Percentiles rank a stretch among this genome's conserved stretches.
These are phyloP conservation scores for Epichloe amarillans DNA, from an alignment of 2,329 filamentous ascomycete species.

Conservation along the genomic window DNA sequence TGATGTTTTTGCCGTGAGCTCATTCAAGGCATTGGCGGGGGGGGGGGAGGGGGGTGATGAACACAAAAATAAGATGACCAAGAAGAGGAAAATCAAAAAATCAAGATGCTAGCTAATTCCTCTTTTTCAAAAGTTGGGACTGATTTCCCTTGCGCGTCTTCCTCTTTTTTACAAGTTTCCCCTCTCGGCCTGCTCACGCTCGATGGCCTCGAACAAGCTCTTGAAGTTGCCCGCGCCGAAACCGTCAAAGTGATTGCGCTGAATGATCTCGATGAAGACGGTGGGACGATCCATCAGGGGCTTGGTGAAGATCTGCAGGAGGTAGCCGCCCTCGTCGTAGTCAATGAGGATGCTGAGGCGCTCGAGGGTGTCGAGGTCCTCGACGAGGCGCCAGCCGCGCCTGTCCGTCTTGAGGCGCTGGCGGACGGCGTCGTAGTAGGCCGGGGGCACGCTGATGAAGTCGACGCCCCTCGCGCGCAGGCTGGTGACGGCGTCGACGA, in stretches of 20 bases:
- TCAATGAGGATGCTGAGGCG: constrained; percentile 80
- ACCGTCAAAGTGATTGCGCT: constrained; percentile 77
- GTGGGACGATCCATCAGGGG: constrained; percentile 89
- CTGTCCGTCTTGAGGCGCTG: constrained; percentile 53
- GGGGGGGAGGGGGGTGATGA: not conserved
- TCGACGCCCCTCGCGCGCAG: constrained; percentile 79
- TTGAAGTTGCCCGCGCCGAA: constrained; percentile 96
- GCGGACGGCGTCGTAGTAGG: constrained; percentile 73
- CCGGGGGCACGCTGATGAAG: constrained; percentile 82
- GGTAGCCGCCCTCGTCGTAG: constrained; percentile 84
- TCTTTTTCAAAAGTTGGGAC: too few relatives aligned
- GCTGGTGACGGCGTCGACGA: constrained; percentile 62
- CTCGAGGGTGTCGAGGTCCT: constrained; percentile 68
- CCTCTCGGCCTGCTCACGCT: constrained; percentile 75
- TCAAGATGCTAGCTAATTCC: not conserved
- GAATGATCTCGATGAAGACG: constrained; percentile 93
- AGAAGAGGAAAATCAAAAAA: not conserved
- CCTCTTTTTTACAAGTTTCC: constrained; percentile 52
- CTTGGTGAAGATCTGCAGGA: constrained; percentile 67
- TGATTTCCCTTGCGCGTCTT: not conserved
- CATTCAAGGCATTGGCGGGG: constrained; percentile 1
- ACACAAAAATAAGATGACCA: not conserved
- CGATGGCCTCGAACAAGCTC: constrained; percentile 88
- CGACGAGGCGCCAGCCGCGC: constrained; percentile 51
- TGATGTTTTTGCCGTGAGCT: constrained; percentile 1